phyloP scores from a whole-genome alignment of 2,329 filamentous ascomycete genomes.

The Colletotrichum sp. region DNA sequence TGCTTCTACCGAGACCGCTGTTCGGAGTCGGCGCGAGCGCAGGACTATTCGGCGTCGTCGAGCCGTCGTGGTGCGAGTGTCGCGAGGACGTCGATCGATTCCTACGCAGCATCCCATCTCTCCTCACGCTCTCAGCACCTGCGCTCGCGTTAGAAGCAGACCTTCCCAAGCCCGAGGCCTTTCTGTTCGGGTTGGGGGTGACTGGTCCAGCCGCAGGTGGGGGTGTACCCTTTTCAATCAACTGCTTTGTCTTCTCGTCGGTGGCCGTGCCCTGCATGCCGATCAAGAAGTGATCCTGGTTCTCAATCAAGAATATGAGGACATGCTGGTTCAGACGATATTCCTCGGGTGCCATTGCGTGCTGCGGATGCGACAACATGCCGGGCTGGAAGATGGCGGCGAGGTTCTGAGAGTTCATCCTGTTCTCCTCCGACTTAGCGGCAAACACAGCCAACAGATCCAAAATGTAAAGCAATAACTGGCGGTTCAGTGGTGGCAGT shows the following conservation, averaged over 20 bases:
- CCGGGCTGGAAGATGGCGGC: conserved; percentile 98
- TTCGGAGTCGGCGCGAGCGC: conserved; percentile 59
- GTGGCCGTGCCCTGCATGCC: conserved; percentile 99
- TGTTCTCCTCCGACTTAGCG: conserved; percentile 94
- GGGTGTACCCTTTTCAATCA: conserved; percentile 73
- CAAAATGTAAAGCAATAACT: conserved; percentile 92
- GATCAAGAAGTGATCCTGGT: conserved; percentile 97
- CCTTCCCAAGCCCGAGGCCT: conserved; percentile 64
- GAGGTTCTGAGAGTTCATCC: conserved; percentile 94
- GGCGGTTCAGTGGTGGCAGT: conserved; percentile 89
- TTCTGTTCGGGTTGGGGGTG: conserved; percentile 58
- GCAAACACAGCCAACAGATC: conserved; percentile 96
- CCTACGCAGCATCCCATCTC: conserved; percentile 78
- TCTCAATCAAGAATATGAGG: conserved; percentile 96
- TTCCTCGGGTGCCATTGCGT: conserved; percentile 94
- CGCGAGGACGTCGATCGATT: conserved; percentile 95
- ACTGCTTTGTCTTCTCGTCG: conserved; percentile 76
- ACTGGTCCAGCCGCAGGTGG: conserved; percentile 46
- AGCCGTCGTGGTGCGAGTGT: conserved; percentile 77
- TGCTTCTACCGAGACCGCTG: conserved; percentile 70
- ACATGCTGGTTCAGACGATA: conserved; percentile 97
- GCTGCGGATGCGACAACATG: conserved; percentile 89
- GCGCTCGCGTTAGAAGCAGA: conserved; percentile 89
- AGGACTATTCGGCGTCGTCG: conserved; percentile 73
- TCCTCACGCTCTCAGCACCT: conserved; percentile 84